Base-by-base conservation (phyloP, 352 stramenopile species). In the Pythium diclinum region DNA sequence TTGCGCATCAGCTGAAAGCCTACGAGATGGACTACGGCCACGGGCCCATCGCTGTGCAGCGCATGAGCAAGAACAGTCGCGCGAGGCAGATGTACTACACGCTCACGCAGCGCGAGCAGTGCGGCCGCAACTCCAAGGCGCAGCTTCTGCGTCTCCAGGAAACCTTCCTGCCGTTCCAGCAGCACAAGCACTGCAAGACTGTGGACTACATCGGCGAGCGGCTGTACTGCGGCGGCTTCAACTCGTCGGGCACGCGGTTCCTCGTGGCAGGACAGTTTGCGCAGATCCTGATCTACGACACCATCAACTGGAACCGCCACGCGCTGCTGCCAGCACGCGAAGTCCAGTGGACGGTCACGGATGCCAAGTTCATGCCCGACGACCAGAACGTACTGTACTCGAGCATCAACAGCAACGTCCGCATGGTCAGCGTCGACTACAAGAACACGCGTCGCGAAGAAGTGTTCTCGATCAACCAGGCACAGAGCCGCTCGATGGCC, bases 151-250 rank as follows among this genome's bases (percentile, higher is more conserved):
- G 85, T 52, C 64, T 92, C 33, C 83, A 94, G 54, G 86, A 94
- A 48, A 89, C 82, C 23, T 88, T 92, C 55, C 77, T 94, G 72
- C 86, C 83, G 30, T 91, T 92, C 53, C 77, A 90, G 64, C 63
- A 91, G 59, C 81, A 94, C 71, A 91, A 90, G 60, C 74, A 90
- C 23, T 91, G 81, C 59, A 71, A 77, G 25, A 74, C 89, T 0
- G 79, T 94, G 4, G 86, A 92, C 66, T 76, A 82, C 23, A 74
- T 90, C 47, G 72, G 71, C 34, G 81, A 91, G 25, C 73, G 86
- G 36, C 80, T 95, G 6, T 93, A 95, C 60, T 95, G 86, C 49
- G 84, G 84, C 28, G 81, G 76, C 2, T 92, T 95, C 56, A 91
- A 89, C 61, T 87, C 75, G 53, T 83, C 79, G 0, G 86, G 86